These are phyloP conservation scores for Microdochium bolleyi DNA, from an alignment of 2,329 filamentous ascomycete genomes.

Conservation along the genomic window DNA sequence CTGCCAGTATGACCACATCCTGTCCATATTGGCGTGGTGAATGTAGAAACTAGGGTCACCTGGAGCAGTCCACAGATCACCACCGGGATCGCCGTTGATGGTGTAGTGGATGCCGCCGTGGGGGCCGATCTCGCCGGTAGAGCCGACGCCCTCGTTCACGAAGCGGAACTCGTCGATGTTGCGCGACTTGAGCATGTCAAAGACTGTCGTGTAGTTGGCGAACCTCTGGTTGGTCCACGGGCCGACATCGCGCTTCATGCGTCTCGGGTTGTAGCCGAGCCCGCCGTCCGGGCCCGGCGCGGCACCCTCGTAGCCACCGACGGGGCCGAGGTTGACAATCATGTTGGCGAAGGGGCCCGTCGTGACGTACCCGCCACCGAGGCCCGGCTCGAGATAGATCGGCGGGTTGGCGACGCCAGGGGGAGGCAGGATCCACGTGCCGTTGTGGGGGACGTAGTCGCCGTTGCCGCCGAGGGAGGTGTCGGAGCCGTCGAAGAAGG, in stretches of 20 bases:
- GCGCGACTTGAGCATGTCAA: slow-evolving; percentile 19
- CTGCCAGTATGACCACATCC: slow-evolving; percentile 21
- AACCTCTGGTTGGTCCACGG: slow-evolving; percentile 19
- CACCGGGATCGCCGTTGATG: slow-evolving; percentile 29
- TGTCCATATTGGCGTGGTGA: slow-evolving; percentile 19
- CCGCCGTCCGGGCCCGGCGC: slow-evolving; percentile 12
- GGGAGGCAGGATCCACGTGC: slow-evolving; percentile 13
- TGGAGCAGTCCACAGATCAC: slow-evolving; percentile 29
- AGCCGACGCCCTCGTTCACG: slow-evolving; percentile 24
- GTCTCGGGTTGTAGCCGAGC: slow-evolving; percentile 26
- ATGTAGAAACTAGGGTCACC: slow-evolving; percentile 20
- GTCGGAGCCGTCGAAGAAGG: slow-evolving; percentile 43
- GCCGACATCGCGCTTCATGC: slow-evolving; percentile 20
- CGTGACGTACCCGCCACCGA: slow-evolving; percentile 46
- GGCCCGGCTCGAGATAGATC: slow-evolving; percentile 23
- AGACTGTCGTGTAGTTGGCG: slow-evolving; percentile 18
- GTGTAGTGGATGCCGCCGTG: slow-evolving; percentile 21
- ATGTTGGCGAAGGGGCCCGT: slow-evolving; percentile 39
- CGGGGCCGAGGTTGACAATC: slow-evolving; percentile 30
- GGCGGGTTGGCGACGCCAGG: slow-evolving; percentile 11
- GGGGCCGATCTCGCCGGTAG: slow-evolving; percentile 18
- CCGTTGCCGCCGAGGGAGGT: slow-evolving; percentile 35
- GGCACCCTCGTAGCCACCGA: slow-evolving; percentile 14
- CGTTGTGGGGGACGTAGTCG: slow-evolving; percentile 10
- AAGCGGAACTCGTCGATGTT: slow-evolving; percentile 24